Percentiles rank a stretch among this genome's conserved stretches.
phyloP scores from a whole-genome alignment of 495 filamentous ascomycete species.

The Cairneyella variabilis region DNA sequence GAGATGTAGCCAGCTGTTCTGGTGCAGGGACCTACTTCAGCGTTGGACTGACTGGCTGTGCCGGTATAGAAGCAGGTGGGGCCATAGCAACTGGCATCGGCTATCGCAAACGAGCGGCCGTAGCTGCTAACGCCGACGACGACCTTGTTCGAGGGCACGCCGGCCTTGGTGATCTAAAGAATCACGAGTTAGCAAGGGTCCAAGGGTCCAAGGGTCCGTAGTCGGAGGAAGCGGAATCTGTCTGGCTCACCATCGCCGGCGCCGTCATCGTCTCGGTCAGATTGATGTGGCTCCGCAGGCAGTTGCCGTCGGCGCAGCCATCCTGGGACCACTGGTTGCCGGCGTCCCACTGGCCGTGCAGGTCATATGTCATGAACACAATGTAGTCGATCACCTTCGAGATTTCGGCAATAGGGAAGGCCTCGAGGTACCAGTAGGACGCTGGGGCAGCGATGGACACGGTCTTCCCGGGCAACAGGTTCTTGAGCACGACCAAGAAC shows the following conservation, averaged over 20 bases:
- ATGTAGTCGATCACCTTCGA: constrained; percentile 30
- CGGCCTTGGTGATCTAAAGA: constrained; percentile 44
- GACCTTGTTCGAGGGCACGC: constrained; percentile 34
- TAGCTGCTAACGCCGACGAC: constrained; percentile 35
- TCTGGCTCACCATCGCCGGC: constrained; percentile 38
- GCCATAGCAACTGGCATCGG: constrained; percentile 24
- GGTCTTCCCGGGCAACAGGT: background rate
- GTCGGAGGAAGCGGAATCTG: no score
- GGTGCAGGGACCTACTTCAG: constrained; percentile 35
- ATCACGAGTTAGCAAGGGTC: no score
- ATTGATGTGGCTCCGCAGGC: constrained; percentile 34
- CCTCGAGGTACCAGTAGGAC: constrained; percentile 36
- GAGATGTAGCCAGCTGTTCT: constrained; percentile 32
- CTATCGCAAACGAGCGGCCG: constrained; percentile 34
- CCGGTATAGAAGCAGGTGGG: constrained; percentile 26
- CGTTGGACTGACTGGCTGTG: constrained; percentile 8
- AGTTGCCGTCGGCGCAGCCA: constrained; percentile 30
- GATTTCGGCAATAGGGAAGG: constrained; percentile 29
- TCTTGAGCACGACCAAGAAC: no score
- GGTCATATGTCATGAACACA: constrained; percentile 36
- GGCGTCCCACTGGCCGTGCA: constrained; percentile 29
- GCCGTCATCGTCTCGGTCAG: constrained; percentile 35
- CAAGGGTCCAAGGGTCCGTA: no score
- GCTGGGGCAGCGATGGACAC: constrained; percentile 22
- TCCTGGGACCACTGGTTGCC: background rate